phyloP scores from a whole-genome alignment of 805 yeast species.

The Candida manassasensis region DNA sequence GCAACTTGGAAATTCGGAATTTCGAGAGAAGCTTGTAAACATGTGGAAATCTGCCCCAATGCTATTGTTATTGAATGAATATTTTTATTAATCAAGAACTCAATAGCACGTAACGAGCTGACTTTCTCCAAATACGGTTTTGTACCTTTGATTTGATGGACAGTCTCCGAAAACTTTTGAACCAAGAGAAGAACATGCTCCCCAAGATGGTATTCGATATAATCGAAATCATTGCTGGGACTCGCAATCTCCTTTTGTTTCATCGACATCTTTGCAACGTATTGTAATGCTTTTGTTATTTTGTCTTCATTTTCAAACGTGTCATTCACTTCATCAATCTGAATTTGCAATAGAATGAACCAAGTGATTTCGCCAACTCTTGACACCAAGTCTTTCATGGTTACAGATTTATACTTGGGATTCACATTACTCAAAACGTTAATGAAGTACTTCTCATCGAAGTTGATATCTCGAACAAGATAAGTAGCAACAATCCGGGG shows the following conservation, averaged over 20 bases:
- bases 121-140: slow-evolving; percentile 70
- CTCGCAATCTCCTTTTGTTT: slow-evolving; percentile 11
- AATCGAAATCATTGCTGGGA: slow-evolving; percentile 15
- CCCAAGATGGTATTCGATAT: slow-evolving; percentile 34
- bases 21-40: slow-evolving; percentile 76
- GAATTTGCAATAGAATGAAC: slow-evolving; percentile 29
- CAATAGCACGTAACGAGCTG: slow-evolving; percentile 68
- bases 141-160: slow-evolving; percentile 68
- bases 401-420: slow-evolving; percentile 38
- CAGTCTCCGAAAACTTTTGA: slow-evolving; percentile 72
- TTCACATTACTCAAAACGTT: slow-evolving; percentile 50
- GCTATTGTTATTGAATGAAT: slow-evolving; percentile 53
- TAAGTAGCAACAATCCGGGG: slow-evolving; percentile 55
- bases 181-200: slow-evolving; percentile 69
- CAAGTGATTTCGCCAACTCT: slow-evolving; percentile 37
- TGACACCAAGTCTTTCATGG: slow-evolving; percentile 30
- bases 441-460: slow-evolving; percentile 47
- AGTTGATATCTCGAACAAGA: slow-evolving; percentile 44
- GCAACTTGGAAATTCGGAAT: slow-evolving; percentile 53
- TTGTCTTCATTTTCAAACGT: slow-evolving; percentile 26
- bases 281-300: slow-evolving; percentile 41
- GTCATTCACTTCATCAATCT: slow-evolving; percentile 25
- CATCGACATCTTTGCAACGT: slow-evolving; percentile 27
- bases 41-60: slow-evolving; percentile 79
- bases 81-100: slow-evolving; percentile 54